phyloP scores from a whole-genome alignment of 345 rosid genomes.

The Citrus medica region DNA sequence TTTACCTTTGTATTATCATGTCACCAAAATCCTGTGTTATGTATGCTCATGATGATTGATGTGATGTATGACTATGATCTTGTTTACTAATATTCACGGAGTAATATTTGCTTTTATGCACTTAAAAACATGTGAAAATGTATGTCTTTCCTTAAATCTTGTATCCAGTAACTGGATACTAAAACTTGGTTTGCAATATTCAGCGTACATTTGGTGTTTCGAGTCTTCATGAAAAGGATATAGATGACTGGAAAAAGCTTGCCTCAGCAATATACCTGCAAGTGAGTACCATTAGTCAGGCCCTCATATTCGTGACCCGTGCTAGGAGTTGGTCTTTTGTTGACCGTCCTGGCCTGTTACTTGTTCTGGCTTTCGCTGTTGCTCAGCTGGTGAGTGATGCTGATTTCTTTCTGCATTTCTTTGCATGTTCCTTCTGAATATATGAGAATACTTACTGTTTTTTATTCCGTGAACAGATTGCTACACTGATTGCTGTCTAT shows the following conservation, averaged over 20 bases:
- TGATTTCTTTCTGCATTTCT: background rate
- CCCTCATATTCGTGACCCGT: conserved; percentile 61
- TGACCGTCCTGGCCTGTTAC: conserved; percentile 55
- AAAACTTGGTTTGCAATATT: background rate
- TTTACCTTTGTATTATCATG: background rate
- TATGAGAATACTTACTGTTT: background rate
- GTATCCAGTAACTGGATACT: background rate
- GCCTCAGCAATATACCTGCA: conserved; percentile 60
- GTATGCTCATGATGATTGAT: background rate
- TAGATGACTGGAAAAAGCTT: conserved; percentile 37
- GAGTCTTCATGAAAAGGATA: conserved; percentile 39
- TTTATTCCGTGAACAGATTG: conserved; percentile 34
- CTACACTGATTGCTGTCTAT: conserved; percentile 52
- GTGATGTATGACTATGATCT: background rate
- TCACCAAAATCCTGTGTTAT: background rate
- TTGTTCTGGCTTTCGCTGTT: conserved; percentile 35
- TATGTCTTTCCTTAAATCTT: background rate
- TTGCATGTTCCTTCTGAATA: background rate
- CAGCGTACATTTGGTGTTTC: conserved; percentile 53
- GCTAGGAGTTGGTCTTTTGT: conserved; percentile 57
- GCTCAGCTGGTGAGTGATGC: conserved; percentile 49
- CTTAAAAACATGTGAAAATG: background rate
- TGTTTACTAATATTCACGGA: background rate
- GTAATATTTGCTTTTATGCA: background rate
- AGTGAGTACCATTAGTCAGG: conserved; percentile 68